A percentile compares a stretch with the other conserved stretches of the same genome.
Conservation (phyloP, 208 protist genomes). For the Tritrichomonas musculus region DNA sequence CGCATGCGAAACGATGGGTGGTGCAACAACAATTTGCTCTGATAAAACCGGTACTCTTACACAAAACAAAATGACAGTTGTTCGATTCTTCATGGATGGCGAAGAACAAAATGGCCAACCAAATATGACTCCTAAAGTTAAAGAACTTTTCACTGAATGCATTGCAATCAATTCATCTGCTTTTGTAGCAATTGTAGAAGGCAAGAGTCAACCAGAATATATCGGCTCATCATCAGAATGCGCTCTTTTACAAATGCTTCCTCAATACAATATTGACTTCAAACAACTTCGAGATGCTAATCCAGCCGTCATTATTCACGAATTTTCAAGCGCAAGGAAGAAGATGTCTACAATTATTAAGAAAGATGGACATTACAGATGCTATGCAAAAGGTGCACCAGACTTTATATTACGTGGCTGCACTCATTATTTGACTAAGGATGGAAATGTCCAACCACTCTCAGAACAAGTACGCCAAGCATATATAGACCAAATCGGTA, state of each 20-base stretch:
- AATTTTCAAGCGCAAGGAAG: too few relatives aligned
- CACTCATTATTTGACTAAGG: neutral
- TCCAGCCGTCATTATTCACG: neutral
- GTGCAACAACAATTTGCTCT: too few relatives aligned
- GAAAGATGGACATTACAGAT: neutral
- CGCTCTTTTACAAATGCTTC: neutral
- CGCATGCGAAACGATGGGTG: too few relatives aligned
- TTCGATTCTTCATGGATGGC: slow-evolving; percentile 35
- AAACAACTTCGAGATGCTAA: neutral
- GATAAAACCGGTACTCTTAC: slow-evolving; percentile 57
- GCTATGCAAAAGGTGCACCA: neutral
- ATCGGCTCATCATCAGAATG: too few relatives aligned
- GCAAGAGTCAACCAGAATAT: neutral
- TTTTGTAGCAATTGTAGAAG: neutral
- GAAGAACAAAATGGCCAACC: neutral
- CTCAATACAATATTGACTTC: neutral
- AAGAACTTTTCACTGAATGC: neutral
- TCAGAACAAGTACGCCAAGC: neutral
- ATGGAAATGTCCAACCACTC: neutral
- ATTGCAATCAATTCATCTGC: neutral
- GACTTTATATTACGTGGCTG: neutral
- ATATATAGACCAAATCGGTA: neutral
- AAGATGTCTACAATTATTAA: slow-evolving; percentile 15
- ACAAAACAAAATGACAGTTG: slow-evolving; percentile 41
- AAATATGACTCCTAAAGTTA: neutral